Evolutionary conservation across 495 filamentous ascomycete species (phyloP), one percentile per base, ranked within the genome.

Genomic region (Xylaria curta): DNA sequence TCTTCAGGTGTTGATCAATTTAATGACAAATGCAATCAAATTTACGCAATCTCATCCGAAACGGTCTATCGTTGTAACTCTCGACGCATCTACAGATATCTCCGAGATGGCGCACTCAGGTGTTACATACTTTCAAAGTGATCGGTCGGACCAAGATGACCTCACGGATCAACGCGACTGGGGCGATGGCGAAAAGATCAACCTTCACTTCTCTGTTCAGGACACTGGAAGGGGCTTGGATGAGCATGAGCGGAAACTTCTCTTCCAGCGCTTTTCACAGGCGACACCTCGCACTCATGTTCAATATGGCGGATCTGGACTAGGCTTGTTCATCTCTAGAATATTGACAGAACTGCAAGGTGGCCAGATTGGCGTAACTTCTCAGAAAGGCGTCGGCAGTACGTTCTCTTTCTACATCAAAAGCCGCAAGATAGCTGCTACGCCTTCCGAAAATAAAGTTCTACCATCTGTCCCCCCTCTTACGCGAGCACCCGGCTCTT

Each of bases 261-360:
- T 97, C 0, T 97, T 97, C 78, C 89, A 91, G 65, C 87, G 93
- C 15, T 97, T 97, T 80, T 92, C 91, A 4, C 93, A 96, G 81
- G 91, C 92, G 15, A 84, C 83, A 28, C 92, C 93, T 3, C 86
- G 90, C 51, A 95, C 93, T 0, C 92, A 95, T 69, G 88, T 93
- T 0, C 88, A 91, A 47, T 97, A 96, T 72, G 94, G 93, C 24
- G 94, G 94, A 4, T 94, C 90, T 6, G 94, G 94, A 0, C 85
- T 97, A 3, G 94, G 94, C 0, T 84, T 97, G 5, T 97, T 94
- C 81, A 94, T 97, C 67, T 93, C 90, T 38, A 84, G 92, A 47
- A 89, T 91, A 66, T 82, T 97, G 9, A 92, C 91, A 24, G 92
- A 95, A 74, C 78, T 96, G 15, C 93, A 95, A 81, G 93, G 93